These are phyloP conservation scores for Friedmanniomyces endolithicus DNA, from an alignment of 495 filamentous ascomycete genomes.

Conservation along the genomic window DNA sequence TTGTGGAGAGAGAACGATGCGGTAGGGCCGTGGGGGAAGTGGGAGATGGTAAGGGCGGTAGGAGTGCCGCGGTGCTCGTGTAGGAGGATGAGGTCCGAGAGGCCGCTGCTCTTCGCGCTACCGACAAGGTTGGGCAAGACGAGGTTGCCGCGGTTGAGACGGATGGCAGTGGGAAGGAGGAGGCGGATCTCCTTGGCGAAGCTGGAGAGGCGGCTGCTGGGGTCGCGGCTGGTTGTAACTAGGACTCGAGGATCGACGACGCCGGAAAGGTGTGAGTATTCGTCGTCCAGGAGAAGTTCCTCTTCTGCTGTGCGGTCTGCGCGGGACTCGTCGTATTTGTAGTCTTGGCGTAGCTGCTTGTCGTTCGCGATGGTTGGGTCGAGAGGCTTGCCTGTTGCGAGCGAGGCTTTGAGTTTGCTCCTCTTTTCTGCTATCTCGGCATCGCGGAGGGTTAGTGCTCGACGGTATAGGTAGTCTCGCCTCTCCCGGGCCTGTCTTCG, in stretches of 20 bases:
- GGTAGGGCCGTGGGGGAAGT: conserved; percentile 89
- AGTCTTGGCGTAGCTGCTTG: conserved; percentile 70
- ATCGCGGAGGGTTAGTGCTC: conserved; percentile 66
- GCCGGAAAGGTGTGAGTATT: conserved; percentile 76
- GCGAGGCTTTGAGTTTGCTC: conserved; percentile 68
- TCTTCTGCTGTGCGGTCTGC: conserved; percentile 46
- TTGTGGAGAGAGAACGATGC: conserved; percentile 88
- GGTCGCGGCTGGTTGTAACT: conserved; percentile 85
- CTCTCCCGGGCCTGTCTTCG: conserved; percentile 70
- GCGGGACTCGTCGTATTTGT: conserved; percentile 80
- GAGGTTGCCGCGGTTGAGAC: conserved; percentile 82
- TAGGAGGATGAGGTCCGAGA: conserved; percentile 76
- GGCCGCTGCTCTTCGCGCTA: conserved; percentile 61
- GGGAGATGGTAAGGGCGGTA: conserved; percentile 76
- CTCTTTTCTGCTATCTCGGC: conserved; percentile 87
- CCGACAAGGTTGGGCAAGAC: conserved; percentile 72
- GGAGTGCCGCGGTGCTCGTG: conserved; percentile 92
- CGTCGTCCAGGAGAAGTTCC: conserved; percentile 82
- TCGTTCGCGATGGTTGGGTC: conserved; percentile 83
- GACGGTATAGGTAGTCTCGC: conserved; percentile 88
- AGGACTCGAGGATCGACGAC: conserved; percentile 75
- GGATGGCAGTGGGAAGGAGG: conserved; percentile 78
- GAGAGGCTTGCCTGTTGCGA: conserved; percentile 76
- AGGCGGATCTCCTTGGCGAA: conserved; percentile 96
- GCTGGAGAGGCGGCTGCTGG: conserved; percentile 66